Percentiles rank a stretch among this genome's conserved stretches.
These are phyloP conservation scores for Corylus americana DNA, from an alignment of 306 rosid species.

Conservation along the genomic window DNA sequence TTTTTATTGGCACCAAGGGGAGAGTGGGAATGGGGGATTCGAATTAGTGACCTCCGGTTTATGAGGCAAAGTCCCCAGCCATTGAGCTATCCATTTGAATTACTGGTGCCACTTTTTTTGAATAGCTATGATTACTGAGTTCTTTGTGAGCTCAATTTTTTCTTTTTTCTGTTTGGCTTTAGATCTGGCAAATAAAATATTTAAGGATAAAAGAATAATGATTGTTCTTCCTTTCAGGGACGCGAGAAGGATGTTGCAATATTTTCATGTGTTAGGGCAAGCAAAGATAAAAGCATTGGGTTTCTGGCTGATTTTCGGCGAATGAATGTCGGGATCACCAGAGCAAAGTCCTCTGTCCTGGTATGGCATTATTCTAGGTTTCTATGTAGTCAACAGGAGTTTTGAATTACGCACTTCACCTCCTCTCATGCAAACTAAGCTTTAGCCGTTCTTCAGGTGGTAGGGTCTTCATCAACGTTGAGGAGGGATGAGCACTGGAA, in stretches of 20 bases:
- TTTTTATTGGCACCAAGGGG: too few species aligned
- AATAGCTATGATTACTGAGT: not conserved
- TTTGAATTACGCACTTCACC: slow-evolving; percentile 14
- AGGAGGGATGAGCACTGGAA: slow-evolving; percentile 71
- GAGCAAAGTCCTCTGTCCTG: slow-evolving; percentile 92
- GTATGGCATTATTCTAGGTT: slow-evolving; percentile 43
- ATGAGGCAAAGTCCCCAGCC: too few species aligned
- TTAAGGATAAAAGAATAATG: not conserved
- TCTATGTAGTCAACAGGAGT: not conserved
- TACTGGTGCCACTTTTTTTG: not conserved
- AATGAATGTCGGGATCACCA: slow-evolving; percentile 92
- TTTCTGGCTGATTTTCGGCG: slow-evolving; percentile 76
- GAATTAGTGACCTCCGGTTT: too few species aligned
- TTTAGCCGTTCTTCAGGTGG: slow-evolving; percentile 54
- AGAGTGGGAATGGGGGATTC: too few species aligned
- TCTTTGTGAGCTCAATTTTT: not conserved
- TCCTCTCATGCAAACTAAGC: not conserved
- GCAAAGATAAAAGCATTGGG: slow-evolving; percentile 65
- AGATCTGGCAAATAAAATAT: not conserved
- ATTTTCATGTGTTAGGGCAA: slow-evolving; percentile 95
- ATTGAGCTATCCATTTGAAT: too few species aligned
- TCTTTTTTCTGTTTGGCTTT: not conserved
- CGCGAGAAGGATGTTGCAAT: slow-evolving; percentile 89
- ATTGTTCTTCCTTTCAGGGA: slow-evolving; percentile 50
- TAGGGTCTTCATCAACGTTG: slow-evolving; percentile 87